Conservation (phyloP, 164 flowering plant species). For the Annona squamosa region DNA sequence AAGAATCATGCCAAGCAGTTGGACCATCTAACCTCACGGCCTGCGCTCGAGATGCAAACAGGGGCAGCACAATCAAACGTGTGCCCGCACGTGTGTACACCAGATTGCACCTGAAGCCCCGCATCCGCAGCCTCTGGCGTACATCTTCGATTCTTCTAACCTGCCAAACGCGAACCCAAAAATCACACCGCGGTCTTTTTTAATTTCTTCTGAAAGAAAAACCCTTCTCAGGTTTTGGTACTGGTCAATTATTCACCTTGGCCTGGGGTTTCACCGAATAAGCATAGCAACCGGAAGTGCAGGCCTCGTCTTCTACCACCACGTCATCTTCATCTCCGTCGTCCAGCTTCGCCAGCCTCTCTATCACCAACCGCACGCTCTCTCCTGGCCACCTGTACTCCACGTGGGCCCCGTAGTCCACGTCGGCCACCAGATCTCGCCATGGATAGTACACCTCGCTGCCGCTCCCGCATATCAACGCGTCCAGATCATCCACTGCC, state of each 20-base stretch:
- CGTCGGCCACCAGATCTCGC: conserved; percentile 49
- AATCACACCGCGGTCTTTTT: not conserved
- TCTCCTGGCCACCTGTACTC: conserved; percentile 80
- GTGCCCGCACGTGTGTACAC: conserved; percentile 51
- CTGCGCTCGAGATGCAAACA: conserved; percentile 68
- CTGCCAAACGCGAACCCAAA: conserved; percentile 23
- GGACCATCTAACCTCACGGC: conserved; percentile 49
- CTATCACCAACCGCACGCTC: conserved; percentile 40
- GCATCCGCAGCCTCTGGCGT: conserved; percentile 64
- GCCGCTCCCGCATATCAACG: conserved; percentile 67
- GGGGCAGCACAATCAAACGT: conserved; percentile 64
- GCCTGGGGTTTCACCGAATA: conserved; percentile 54
- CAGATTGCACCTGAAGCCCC: conserved; percentile 74
- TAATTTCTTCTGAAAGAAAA: not conserved
- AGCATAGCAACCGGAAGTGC: conserved; percentile 47
- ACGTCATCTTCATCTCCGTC: conserved; percentile 43
- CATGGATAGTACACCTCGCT: conserved; percentile 62
- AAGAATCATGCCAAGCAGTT: too few relatives aligned
- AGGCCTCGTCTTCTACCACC: conserved; percentile 23
- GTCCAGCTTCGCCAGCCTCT: conserved; percentile 49
- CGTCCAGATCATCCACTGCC: conserved; percentile 53
- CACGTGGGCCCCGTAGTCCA: conserved; percentile 55
- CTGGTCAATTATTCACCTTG: conserved; percentile 33
- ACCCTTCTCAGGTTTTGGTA: not conserved
- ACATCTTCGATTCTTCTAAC: conserved; percentile 42